These are phyloP conservation scores for Achaetomiella virescens DNA, from an alignment of 495 filamentous ascomycete species.

Conservation along the genomic window DNA sequence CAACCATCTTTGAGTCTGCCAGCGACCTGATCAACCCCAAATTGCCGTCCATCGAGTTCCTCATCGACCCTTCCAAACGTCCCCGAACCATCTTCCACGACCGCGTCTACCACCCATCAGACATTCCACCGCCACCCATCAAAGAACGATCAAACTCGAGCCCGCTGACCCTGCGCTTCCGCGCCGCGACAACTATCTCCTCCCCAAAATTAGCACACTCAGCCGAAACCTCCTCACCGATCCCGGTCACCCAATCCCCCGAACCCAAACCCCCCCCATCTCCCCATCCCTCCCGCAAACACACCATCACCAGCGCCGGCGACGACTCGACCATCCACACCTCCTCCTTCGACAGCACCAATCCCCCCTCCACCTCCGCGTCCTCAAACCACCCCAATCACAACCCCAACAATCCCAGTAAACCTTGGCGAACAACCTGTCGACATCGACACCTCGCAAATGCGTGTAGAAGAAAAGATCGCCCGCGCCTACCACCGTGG, in stretches of 20 bases:
- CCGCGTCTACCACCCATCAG: conserved; percentile 84
- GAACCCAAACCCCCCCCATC: conserved; percentile 24
- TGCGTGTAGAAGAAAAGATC: conserved; percentile 96
- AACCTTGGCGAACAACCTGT: conserved; percentile 23
- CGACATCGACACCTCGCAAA: conserved; percentile 51
- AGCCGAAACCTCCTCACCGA: conserved; percentile 14
- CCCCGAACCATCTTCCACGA: conserved; percentile 95
- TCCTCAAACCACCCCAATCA: not conserved
- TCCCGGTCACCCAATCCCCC: conserved; percentile 6
- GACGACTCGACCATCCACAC: conserved; percentile 8
- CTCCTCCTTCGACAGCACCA: conserved; percentile 14
- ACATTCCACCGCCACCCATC: conserved; percentile 78
- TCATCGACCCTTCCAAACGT: conserved; percentile 76
- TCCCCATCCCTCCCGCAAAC: conserved; percentile 20
- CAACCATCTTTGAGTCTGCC: conserved; percentile 90
- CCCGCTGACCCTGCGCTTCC: conserved; percentile 26
- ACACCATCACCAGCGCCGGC: not conserved
- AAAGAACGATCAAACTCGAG: conserved; percentile 46
- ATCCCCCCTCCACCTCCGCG: conserved; percentile 15
- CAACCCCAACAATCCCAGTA: not conserved
- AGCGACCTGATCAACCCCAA: conserved; percentile 88
- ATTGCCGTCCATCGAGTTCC: conserved; percentile 69
- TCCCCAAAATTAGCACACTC: conserved; percentile 4
- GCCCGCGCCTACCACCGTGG: conserved; percentile 87
- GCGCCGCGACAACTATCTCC: conserved; percentile 15